Base-by-base conservation (phyloP, 2,329 filamentous ascomycete genomes). In the Stagonosporopsis chrysanthemi region DNA sequence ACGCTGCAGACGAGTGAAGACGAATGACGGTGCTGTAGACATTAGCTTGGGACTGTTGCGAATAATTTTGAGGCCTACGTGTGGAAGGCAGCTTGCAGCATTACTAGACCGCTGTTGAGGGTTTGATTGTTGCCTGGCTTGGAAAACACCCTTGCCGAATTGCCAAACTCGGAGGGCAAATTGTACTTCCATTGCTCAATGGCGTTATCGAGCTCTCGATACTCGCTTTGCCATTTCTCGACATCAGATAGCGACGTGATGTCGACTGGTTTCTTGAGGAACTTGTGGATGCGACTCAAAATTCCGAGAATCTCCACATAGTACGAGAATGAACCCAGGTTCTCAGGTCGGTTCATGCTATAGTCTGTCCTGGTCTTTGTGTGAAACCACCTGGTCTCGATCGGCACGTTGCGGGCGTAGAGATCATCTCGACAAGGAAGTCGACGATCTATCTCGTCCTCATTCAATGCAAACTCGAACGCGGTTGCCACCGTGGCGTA, bases 401-500 rank as follows among this genome's bases (percentile, higher is more conserved):
- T 90, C 29, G 88, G 87, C 62, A 91, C 86, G 64, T 96, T 96
- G 64, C 89, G 90, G 51, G 89, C 84, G 83, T 92, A 97, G 4
- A 93, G 81, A 65, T 96, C 91, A 65, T 97, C 92, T 39, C 91
- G 88, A 69, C 93, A 97, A 1, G 93, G 93, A 7, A 97, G 79
- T 46, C 87, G 90, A 23, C 93, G 86, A 71, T 97, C 92, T 41
- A 97, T 94, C 69, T 97, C 92, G 70, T 89, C 91, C 69, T 97
- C 92, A 64, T 94, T 89, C 17, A 97, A 79, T 0, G 91, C 91
- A 72, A 97, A 96, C 66, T 97, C 92, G 66, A 97, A 97, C 0
- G 93, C 92, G 0, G 93, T 97, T 0, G 92, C 89, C 53, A 97
- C 88, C 0, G 92, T 97, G 0, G 92, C 92, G 71, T 96, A 97